phyloP scores from a whole-genome alignment of 495 filamentous ascomycete species.

The Amphirosellinia nigrospora region DNA sequence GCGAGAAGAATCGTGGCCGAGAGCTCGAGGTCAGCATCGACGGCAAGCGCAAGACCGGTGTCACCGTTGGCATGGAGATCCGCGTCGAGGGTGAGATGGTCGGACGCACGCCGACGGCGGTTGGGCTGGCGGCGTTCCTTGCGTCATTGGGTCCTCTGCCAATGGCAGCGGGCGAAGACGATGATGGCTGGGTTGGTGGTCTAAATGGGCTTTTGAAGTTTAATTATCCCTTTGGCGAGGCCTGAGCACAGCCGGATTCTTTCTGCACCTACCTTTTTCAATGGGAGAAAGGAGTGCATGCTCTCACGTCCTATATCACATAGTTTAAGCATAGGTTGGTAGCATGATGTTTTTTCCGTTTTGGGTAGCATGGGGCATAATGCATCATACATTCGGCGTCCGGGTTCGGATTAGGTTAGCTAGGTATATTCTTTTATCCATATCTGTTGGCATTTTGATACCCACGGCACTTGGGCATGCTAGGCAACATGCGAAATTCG shows the following conservation, averaged over 20 bases:
- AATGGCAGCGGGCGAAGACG: constrained; percentile 60
- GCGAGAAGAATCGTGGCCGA: constrained; percentile 79
- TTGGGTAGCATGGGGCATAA: background rate
- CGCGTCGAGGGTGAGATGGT: constrained; percentile 83
- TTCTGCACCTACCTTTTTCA: too few relatives aligned
- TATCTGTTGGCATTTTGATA: constrained; percentile 6
- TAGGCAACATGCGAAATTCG: too few relatives aligned
- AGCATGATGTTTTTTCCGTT: background rate
- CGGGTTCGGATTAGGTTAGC: background rate
- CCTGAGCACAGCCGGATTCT: background rate
- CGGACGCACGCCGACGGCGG: constrained; percentile 54
- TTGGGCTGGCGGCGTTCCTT: constrained; percentile 72
- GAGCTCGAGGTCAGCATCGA: constrained; percentile 91
- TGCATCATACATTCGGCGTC: constrained; percentile 4
- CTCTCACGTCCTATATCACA: too few relatives aligned
- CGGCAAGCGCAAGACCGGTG: constrained; percentile 74
- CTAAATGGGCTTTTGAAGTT: constrained; percentile 95
- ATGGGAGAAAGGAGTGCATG: too few relatives aligned
- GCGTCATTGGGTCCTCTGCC: constrained; percentile 62
- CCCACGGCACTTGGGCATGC: background rate
- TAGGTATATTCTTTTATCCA: background rate
- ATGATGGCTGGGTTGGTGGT: constrained; percentile 96
- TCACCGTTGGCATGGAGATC: constrained; percentile 85
- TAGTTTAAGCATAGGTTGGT: too few relatives aligned
- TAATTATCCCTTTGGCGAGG: constrained; percentile 93